Base-by-base conservation (phyloP, 495 filamentous ascomycete species). In the Penicillium waksmanii region DNA sequence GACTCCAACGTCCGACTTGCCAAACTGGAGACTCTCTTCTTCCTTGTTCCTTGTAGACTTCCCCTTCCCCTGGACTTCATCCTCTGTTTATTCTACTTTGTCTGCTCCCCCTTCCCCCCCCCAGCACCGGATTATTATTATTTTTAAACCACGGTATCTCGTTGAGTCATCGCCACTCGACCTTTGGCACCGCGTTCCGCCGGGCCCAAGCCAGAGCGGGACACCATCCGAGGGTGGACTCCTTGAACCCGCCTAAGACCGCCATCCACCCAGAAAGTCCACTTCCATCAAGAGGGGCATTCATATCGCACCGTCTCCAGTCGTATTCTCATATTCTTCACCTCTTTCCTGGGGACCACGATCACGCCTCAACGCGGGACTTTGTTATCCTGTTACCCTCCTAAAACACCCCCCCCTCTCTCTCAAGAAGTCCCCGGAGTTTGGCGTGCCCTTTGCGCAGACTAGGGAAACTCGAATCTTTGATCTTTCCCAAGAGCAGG, bases 241-340 rank as follows among this genome's bases (percentile, higher is more conserved):
- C 66, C 61, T 69, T 60, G 65, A 73, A 68, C 53, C 69, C 68
- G 68, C 71, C 70, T 63, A 74, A 73, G 73, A 68, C 65, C 66
- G 57, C 62, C 67, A 64, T 71, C 69, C 67, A 68, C 65, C 61
- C 65, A 61, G 61, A 72, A 31, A 65, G 56, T 66, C 64, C 56
- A 62, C 57, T 58, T 70, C 74, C 69, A 81, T 80, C 77, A 31
- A 31, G 75, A 79, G 71, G 75, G 80, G 74, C 77, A 79, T 55
- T 70, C 71, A 75, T 52, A 74, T 63, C 44, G 54, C 63, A 49
- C 42, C 44, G 48, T 63, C 56, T 65, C 61, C 15, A 53, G 51
- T 65, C 63, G 64, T 76, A 73, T 71, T 74, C 77, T 49, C 66
- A 64, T 57, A 63, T 74, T 69, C 69, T 72, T 67, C 68, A 71